Evolutionary conservation across 2,329 filamentous ascomycete species (phyloP), one percentile per base, ranked within the genome.

Genomic region (Macrophomina phaseolina): DNA sequence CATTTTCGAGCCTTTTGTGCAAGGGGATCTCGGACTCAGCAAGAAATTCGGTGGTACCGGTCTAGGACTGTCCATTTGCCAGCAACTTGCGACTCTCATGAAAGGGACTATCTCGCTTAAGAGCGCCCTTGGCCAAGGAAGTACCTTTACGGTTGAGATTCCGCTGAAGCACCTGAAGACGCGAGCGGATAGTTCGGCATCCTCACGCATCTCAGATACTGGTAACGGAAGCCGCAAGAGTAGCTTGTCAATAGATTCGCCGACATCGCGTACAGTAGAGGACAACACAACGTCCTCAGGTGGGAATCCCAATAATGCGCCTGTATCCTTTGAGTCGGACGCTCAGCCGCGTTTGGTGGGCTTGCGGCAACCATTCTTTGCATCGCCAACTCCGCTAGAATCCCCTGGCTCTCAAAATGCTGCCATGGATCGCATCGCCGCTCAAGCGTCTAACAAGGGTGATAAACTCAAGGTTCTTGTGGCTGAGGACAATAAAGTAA

Each of bases 1-100:
- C 71, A 92, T 97, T 9, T 97, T 97, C 75, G 94, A 97, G 76
- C 94, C 94, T 0, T 97, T 97, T 74, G 91, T 97, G 0, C 94
- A 97, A 78, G 94, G 91, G n/a, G 93, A 97, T 74, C 81, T 95
- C 1, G 91, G 93, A 0, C 81, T 97, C 16, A 96, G 91, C 81
- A 96, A 93, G 77, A 95, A 95, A 74, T 96, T 90, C 74, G 93
- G 93, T 18, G 94, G 94, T 16, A 97, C 94, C 0, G 94, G 94
- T 4, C 82, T 97, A 1, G 94, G 94, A 1, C 78, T 97, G 65
- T 94, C 91, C 73, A 97, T 97, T 72, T 97, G 93, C 79, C 90
- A 92, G 23, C 94, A 97, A 76, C 82, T 97, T 45, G 91, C 93
- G 3, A 87, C 83, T 16, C 81, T 97, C 16, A 97, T 97, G 92